Percentiles rank a stretch among this genome's conserved stretches.
Conservation (phyloP, 768 basidiomycete species). For the Naganishia friedmannii region DNA sequence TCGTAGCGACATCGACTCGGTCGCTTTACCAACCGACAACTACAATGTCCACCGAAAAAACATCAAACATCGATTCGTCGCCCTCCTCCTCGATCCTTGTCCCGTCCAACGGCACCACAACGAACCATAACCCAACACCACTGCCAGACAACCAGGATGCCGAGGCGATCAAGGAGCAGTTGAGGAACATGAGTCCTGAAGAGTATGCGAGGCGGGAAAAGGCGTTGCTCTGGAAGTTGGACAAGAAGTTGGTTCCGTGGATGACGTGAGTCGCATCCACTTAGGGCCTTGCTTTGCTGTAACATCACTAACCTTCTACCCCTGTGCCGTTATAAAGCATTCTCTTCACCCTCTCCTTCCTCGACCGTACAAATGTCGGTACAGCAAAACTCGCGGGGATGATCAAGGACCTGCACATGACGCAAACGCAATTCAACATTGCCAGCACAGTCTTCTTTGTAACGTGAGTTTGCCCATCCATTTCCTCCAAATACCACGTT, state of each 20-base stretch:
- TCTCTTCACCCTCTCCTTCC: conserved; percentile 49
- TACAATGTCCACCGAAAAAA: conserved; percentile 2
- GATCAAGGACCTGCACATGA: conserved; percentile 39
- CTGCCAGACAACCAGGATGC: conserved; percentile 3
- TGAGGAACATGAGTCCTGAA: conserved; percentile 41
- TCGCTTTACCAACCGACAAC: not conserved
- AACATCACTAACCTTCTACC: not conserved
- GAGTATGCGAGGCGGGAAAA: conserved; percentile 43
- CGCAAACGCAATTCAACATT: conserved; percentile 44
- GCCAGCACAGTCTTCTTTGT: conserved; percentile 50
- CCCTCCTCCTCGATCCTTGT: conserved; percentile 10
- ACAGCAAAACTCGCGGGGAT: conserved; percentile 46
- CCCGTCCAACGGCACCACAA: conserved; percentile 12
- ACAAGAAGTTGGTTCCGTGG: conserved; percentile 48
- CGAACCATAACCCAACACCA: conserved; percentile 9
- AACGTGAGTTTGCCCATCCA: conserved; percentile 19
- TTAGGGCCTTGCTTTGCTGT: too few relatives aligned
- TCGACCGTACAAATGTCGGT: conserved; percentile 50
- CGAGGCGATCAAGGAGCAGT: conserved; percentile 28
- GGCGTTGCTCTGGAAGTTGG: conserved; percentile 44
- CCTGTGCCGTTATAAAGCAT: conserved; percentile 34
- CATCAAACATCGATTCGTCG: conserved; percentile 16
- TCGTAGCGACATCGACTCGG: not conserved
- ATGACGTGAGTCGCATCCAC: conserved; percentile 47
- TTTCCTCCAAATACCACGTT: too few relatives aligned